Base-by-base conservation (phyloP, 2,329 filamentous ascomycete genomes). In the Scedosporium apiospermum region DNA sequence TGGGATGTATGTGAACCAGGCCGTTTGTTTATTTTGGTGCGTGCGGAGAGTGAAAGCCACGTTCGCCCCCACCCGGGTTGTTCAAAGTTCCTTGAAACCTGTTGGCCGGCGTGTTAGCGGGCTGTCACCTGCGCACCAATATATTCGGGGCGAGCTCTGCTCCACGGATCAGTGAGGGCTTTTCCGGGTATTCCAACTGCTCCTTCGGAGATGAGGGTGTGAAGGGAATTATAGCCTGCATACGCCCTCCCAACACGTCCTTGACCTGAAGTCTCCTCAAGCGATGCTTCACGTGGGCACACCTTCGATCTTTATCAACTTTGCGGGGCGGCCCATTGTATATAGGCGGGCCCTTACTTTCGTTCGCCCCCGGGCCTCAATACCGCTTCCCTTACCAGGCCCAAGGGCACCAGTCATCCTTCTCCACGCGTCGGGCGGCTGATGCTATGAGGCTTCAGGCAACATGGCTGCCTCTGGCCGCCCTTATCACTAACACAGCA, bases 401-500 rank as follows among this genome's bases (percentile, higher is more conserved):
- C 6, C 10, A 38, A 38, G 34, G 34, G 10, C 34, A 38, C 3
- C 34, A 10, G 34, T 9, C 44, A 49, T 26, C 42, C 18, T 51
- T 42, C 42, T 23, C 18, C 16, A n/a, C 55, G 30, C 55, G 16
- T n/a, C 55, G 9, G 26, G 26, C 14, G 58, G 9, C 38, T 18
- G 30, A 16, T 23, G 26, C 58, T 18, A 60, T 60, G 58, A 26
- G 34, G 23, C 23, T 23, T 30, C n/a, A 26, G 21, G 21, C 41
- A 51, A 51, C 12, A 60, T 60, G 21, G 58, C 58, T 60, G 58
- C 41, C 42, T 14, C 42, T 60, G 42, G 58, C 58, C 34, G 58
- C 42, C 42, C 16, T 60, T 21, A 4, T 18, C 27, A 26, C 46
- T 41, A 27, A 18, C 14, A 30, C 41, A 5, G 59, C 26, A 7